These are phyloP conservation scores for Proliferodiscus dingleyae DNA, from an alignment of 2,329 filamentous ascomycete genomes.

Conservation along the genomic window DNA sequence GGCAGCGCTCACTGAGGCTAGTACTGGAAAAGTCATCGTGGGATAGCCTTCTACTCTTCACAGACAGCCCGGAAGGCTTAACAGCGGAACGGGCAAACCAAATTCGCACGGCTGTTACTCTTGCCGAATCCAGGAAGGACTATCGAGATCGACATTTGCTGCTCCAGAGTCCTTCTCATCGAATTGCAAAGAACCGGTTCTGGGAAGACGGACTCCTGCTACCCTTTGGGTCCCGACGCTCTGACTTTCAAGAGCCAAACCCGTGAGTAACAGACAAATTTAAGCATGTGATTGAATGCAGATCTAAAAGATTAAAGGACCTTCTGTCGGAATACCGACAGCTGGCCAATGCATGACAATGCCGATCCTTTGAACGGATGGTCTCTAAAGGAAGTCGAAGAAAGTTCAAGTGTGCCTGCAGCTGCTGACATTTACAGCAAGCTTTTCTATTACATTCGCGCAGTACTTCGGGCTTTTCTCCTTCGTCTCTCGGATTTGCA, in stretches of 20 bases:
- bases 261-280: background rate
- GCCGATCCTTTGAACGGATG: constrained; percentile 1
- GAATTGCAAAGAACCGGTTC: constrained; percentile 2
- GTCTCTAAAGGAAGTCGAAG: background rate
- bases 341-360: constrained; percentile 1
- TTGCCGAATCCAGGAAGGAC: constrained; percentile 11
- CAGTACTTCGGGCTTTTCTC: background rate
- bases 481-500: background rate
- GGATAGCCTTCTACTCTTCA: constrained; percentile 7
- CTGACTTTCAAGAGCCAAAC: background rate
- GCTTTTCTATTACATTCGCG: background rate
- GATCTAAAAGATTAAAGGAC: background rate
- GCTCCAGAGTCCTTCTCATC: background rate
- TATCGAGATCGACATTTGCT: constrained; percentile 9
- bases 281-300: background rate
- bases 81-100: constrained; percentile 2
- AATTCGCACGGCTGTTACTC: constrained; percentile 8
- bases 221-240: constrained; percentile 1
- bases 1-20: constrained; percentile 5
- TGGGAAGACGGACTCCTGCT: constrained; percentile 4
- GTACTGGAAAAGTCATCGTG: constrained; percentile 9
- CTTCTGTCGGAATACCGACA: background rate
- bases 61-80: constrained; percentile 7
- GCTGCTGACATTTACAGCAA: background rate
- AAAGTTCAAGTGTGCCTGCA: background rate